Evolutionary conservation across 1,139 yeast genomes (phyloP), one percentile per base, ranked within the genome.

Genomic region (Pichia kudriavzevii): DNA sequence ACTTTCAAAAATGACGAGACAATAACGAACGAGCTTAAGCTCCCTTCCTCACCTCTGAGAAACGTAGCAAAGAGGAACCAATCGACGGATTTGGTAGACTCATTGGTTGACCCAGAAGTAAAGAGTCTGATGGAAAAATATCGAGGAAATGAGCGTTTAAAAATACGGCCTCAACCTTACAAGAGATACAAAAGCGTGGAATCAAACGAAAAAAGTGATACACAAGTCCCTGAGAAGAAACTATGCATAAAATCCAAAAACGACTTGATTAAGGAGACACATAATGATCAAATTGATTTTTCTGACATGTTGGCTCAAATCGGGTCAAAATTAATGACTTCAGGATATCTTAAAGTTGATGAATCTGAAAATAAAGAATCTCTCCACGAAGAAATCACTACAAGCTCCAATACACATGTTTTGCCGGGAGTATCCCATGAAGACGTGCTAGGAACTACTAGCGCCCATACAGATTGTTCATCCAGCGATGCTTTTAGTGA

Each of bases 401-500:
- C 13, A 24, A 12, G 15, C 7, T 10, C 26, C 13, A 12, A n/a
- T 12, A 24, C 15, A 24, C 15, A 24, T 8, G 26, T 13, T 24
- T 12, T 24, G 15, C 13, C 11, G 7, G 16, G 7, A 13, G 26
- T 24, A 8, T 16, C 15, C 15, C 10, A 6, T 13, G 28, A 26
- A 15, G 28, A 14, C 4, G 11, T 14, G 7, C 8, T 3, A 2
- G 28, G 14, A 9, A 20, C 8, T 20, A 20, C 11, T 20, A 16
- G 2, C 11, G 26, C 15, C n/a, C 5, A 9, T 11, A 7, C 5
- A 7, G 13, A 26, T 22, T 35, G 32, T 14, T 30, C 32, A 1
- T 43, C 39, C n/a, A 53, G 47, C 12, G 51, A 46, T 18, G 43
- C 29, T 16, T 40, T 51, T 27, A 48, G 53, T 29, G 59, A 55